Conservation (phyloP, 139 green algal genomes). For the Zygnema cylindricum region DNA sequence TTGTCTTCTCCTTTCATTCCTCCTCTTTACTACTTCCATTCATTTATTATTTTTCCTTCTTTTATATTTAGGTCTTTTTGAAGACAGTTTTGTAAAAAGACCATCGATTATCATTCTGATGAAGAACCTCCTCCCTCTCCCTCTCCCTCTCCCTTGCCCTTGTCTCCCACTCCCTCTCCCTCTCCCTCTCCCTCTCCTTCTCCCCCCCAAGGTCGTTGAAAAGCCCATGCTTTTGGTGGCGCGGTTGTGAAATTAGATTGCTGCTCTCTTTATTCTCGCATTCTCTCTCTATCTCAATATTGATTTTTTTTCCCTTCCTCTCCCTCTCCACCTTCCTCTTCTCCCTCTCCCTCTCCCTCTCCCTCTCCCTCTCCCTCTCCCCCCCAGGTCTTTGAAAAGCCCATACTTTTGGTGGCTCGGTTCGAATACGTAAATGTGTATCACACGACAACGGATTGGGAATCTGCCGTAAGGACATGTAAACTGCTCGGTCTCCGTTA, state of each 20-base stretch:
- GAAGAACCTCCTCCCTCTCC: neutral
- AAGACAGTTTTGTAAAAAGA: neutral
- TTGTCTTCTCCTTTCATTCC: neutral
- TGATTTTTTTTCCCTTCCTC: neutral
- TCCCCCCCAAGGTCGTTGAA: neutral
- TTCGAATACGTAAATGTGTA: conserved; percentile 47
- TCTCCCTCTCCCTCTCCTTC: no score
- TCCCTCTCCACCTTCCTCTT: conserved; percentile 17
- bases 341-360: neutral
- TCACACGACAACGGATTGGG: conserved; percentile 48
- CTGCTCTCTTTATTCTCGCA: neutral
- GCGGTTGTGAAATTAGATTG: neutral
- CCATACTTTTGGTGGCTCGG: conserved; percentile 10
- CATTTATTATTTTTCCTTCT: neutral
- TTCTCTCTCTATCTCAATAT: conserved; percentile 3
- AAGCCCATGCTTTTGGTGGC: no score
- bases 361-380: neutral
- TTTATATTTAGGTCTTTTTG: conserved; percentile 4
- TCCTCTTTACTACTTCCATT: neutral
- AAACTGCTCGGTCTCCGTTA: neutral
- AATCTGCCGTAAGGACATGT: neutral
- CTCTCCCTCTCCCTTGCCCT: conserved; percentile 6
- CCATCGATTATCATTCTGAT: neutral
- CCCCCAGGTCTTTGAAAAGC: conserved; percentile 9
- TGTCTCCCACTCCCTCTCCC: neutral